phyloP scores from a whole-genome alignment of 2,329 filamentous ascomycete genomes.

The Hortaea sp. region DNA sequence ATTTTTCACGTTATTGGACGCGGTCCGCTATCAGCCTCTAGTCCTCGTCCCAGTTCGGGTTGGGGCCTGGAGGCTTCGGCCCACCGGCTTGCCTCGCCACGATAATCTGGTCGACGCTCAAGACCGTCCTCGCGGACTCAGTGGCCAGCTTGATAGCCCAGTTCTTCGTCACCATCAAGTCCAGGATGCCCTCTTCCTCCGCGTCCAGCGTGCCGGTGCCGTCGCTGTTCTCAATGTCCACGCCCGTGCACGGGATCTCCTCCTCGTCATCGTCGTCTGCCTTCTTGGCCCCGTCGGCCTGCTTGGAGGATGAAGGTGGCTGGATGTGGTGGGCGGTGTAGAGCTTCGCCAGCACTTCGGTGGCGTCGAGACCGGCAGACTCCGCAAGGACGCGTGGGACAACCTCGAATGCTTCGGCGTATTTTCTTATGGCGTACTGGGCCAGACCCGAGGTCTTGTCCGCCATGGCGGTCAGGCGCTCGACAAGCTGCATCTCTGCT shows the following conservation, averaged over 20 bases:
- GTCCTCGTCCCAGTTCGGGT: slow-evolving; percentile 68
- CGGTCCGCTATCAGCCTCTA: neutral
- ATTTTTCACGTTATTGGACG: no score
- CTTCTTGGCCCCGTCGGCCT: slow-evolving; percentile 11
- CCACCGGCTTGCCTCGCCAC: slow-evolving; percentile 94
- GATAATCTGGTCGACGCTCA: slow-evolving; percentile 98
- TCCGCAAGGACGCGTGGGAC: slow-evolving; percentile 89
- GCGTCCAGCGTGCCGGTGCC: slow-evolving; percentile 75
- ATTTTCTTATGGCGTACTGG: slow-evolving; percentile 97
- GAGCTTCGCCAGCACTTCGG: slow-evolving; percentile 84
- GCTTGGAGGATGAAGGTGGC: slow-evolving; percentile 4
- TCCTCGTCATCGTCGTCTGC: slow-evolving; percentile 48
- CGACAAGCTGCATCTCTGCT: slow-evolving; percentile 85
- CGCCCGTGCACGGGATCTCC: slow-evolving; percentile 80
- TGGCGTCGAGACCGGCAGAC: slow-evolving; percentile 89
- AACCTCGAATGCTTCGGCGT: slow-evolving; percentile 93
- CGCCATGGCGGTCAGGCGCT: slow-evolving; percentile 79
- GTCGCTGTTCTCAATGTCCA: slow-evolving; percentile 86
- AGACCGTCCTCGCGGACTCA: slow-evolving; percentile 82
- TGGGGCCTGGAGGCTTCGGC: slow-evolving; percentile 90
- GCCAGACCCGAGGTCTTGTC: slow-evolving; percentile 88
- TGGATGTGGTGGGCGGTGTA: slow-evolving; percentile 67
- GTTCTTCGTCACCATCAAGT: slow-evolving; percentile 81
- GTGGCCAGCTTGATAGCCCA: slow-evolving; percentile 98
- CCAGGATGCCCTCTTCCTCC: slow-evolving; percentile 78